Conservation (phyloP, 23 red algal species). For the Gracilariopsis chorda region DNA sequence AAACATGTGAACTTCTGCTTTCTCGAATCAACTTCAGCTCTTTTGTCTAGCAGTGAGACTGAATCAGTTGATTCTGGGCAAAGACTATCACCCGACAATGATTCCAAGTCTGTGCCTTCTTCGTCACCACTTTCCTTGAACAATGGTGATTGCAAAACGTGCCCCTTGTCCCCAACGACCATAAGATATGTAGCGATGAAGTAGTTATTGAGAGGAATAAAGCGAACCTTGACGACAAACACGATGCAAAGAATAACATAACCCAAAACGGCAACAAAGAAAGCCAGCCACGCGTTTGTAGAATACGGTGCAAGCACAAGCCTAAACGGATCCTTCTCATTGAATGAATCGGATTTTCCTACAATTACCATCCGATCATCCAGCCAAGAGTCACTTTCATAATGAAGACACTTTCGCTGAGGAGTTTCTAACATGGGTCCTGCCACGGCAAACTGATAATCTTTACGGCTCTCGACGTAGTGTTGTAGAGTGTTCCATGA, state of each 20-base stretch:
- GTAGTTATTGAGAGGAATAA: not conserved
- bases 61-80: no score
- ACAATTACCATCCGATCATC: constrained; percentile 16
- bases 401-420: constrained; percentile 1
- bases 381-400: not conserved
- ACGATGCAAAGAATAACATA: not conserved
- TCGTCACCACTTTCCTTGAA: not conserved
- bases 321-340: not conserved
- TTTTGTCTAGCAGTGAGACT: no score
- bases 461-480: not conserved
- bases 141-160: not conserved
- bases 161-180: not conserved
- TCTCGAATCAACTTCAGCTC: not conserved
- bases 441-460: not conserved
- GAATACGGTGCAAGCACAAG: not conserved
- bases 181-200: not conserved
- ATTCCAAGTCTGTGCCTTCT: not conserved
- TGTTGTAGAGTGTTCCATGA: not conserved
- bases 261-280: not conserved
- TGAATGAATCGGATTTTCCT: not conserved
- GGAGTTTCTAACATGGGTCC: constrained; percentile 13
- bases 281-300: not conserved
- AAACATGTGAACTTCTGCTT: not conserved
- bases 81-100: no score
- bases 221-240: not conserved